Base-by-base conservation (phyloP, 768 basidiomycete genomes). In the Lenzites betulinus region DNA sequence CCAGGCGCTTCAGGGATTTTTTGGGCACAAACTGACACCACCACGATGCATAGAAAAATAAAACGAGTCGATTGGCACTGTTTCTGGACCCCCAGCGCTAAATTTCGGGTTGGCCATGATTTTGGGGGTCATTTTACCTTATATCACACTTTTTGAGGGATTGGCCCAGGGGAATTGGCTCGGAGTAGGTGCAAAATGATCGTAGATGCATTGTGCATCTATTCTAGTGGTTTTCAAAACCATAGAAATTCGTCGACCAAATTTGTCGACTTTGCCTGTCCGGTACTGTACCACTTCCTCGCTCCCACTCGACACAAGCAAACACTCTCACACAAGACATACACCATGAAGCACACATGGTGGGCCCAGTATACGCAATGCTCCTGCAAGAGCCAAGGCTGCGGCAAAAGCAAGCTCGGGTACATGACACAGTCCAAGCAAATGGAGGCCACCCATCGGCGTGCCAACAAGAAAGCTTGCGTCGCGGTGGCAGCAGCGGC, bases 181-280 rank as follows among this genome's bases (percentile, higher is more conserved):
- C 46, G 46, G 46, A 48, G 25, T 48, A 28, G 11, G 15, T n/a
- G n/a, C n/a, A n/a, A n/a, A 44, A 16, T 13, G 43, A 16, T 18
- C 23, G 20, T 44, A 44, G 3, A 44, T 5, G 2, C 20, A 13
- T 5, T 22, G 22, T 44, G 20, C 43, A 48, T 30, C 7, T 26
- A 48, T 48, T 28, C 46, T 5, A 11, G 25, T 48, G 26, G 25
- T 26, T 16, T 6, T 28, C 12, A n/a, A 44, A 22, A 5, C 43
- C 43, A n/a, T 22, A n/a, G 22, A 44, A 44, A 44, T 18, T 44
- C 20, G 41, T 44, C 43, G 20, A 44, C n/a, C 6, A 22, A 6
- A 26, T 28, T 48, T 48, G 46, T 48, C 46, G 46, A 48, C 46
- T 48, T 26, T 48, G 46, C n/a, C n/a, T n/a, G n/a, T n/a, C n/a